A percentile compares a stretch with the other conserved stretches of the same genome.
These are phyloP conservation scores for Hibiscus trionum DNA, from an alignment of 345 rosid genomes.

Conservation along the genomic window DNA sequence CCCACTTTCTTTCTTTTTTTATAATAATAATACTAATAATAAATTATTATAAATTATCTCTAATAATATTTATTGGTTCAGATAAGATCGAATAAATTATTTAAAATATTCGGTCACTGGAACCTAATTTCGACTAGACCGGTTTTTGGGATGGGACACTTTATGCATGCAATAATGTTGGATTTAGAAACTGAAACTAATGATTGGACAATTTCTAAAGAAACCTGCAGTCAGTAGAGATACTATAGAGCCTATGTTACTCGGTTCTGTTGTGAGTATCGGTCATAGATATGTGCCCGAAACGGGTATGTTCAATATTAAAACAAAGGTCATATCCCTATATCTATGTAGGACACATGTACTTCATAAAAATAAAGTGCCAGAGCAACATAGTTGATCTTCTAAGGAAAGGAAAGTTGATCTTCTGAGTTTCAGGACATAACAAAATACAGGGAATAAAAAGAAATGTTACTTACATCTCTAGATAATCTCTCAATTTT, in stretches of 20 bases:
- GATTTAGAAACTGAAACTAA: no score
- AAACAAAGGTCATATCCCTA: not conserved
- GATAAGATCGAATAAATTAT: no score
- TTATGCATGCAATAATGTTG: no score
- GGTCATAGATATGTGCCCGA: not conserved
- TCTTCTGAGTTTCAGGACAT: not conserved
- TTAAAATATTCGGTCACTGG: no score
- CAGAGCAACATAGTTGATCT: not conserved
- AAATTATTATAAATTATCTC: no score
- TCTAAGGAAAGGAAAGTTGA: not conserved
- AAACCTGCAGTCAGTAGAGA: slow-evolving; percentile 1
- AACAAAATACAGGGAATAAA: not conserved
- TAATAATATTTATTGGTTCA: no score
- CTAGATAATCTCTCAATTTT: slow-evolving; percentile 49
- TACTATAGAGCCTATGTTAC: not conserved
- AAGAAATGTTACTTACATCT: slow-evolving; percentile 35
- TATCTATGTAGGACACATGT: not conserved
- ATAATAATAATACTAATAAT: no score
- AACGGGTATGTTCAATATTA: not conserved
- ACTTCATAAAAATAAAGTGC: not conserved
- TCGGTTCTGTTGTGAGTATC: not conserved
- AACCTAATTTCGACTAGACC: no score
- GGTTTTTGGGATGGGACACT: no score
- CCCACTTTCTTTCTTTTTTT: no score
- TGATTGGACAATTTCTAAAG: not conserved